Base-by-base conservation (phyloP, 305 asterid species). In the Solanum chacoense region DNA sequence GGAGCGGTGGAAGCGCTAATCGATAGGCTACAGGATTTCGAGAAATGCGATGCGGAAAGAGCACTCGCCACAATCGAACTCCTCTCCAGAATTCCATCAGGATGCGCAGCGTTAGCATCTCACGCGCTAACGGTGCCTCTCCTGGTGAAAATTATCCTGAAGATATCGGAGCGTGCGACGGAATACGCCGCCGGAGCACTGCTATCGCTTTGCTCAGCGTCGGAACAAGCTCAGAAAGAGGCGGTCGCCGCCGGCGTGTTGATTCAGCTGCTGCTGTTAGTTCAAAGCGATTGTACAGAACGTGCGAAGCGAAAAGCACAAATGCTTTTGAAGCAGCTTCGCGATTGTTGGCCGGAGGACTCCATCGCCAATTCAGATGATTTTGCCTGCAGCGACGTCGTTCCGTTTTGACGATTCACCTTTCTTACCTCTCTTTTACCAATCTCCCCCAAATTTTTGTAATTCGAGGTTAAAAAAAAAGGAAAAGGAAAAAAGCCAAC, bases 251-350 rank as follows among this genome's bases (percentile, higher is more conserved):
- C 96, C 67, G 98, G 99, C 69, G 93, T 96, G 85, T 78, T 96
- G 92, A 95, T 94, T 83, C 98, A 95, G 91, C 59, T 97, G 89
- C 92, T 96, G 32, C 88, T 97, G 40, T 92, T 97, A 13, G 98
- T 97, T 7, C 99, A 97, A 92, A 96, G 98, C 94, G 99, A 93
- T 89, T 96, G 99, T 93, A 97, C 99, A 88, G 98, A 94, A 86
- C 94, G 99, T 22, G 99, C 98, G 9, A 97, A 97, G 86, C 93
- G 98, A 77, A 97, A 97, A 90, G 98, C 99, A 86, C 98, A 97
- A 89, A 93, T 94, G 98, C 92, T 96, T 90, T 92, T 97, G 89
- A 97, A 97, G 93, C 84, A 92, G 88, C 93, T 96, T 38, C 93
- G 98, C 28, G 93, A 94, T 91, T 93, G 98, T 80, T 97, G 98